Evolutionary conservation across 1,284 basidiomycete genomes (phyloP), one percentile per base, ranked within the genome.

Genomic region (Leccinum ponderosum): DNA sequence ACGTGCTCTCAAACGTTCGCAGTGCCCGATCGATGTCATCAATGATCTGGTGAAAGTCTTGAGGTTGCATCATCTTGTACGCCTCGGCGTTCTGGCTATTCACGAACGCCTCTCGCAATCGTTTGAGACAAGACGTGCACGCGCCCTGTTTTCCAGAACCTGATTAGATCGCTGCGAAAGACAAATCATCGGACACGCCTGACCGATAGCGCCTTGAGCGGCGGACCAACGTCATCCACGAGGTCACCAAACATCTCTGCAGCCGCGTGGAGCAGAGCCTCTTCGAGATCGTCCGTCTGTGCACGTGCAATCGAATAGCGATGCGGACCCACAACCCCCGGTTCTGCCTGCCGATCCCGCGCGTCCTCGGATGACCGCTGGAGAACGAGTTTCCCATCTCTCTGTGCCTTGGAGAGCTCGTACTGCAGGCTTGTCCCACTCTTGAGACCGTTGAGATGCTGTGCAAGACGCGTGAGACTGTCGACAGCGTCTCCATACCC

Each of bases 381-480:
- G 55, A 83, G 64, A 15, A 76, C 71, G 47, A 86, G 70, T 60
- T 80, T 83, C 27, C 81, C 84, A 9, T 87, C 83, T 7, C 83
- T 76, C 25, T 86, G 84, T 0, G 90, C 89, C 67, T 81, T 83
- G 17, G 90, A 86, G 35, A 97, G 75, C 55, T 95, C 91, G 62
- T 90, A 87, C 70, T 97, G 94, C 31, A 97, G 74, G 33, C 86
- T 83, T 3, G 91, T 94, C 0, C 94, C 91, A 61, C 91, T 89
- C 52, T 95, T 78, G 60, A 97, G 77, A 20, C 95, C 94, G 56
- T 90, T 94, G 47, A 97, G 76, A 77, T 97, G 95, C 70, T 98
- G 95, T 1, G 93, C 95, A 3, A 98, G 83, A 15, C 93, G 81
- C 62, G 91, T 95, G 69, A 98, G 80, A 64, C 87, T 90, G 59